Evolutionary conservation across 192 early-diverging fungal species (phyloP).

Genomic region (Diversispora eburnea): DNA sequence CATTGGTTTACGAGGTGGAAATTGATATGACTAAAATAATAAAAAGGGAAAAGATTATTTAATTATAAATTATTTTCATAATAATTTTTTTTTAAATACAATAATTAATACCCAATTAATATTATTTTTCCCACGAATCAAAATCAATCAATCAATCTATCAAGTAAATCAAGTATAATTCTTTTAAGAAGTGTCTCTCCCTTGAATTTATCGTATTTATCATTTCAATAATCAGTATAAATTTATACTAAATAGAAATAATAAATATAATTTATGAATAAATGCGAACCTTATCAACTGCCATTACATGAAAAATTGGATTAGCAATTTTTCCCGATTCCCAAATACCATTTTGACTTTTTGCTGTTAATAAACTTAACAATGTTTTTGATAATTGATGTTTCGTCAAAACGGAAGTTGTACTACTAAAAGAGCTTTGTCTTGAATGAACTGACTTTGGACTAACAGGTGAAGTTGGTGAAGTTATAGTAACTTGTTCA

Average conservation of each 20-base stretch:
- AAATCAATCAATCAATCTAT: no score
- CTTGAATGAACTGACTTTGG: slow-evolving; percentile 21
- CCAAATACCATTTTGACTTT: slow-evolving; percentile 38
- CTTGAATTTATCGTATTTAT: background rate
- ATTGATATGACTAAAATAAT: slow-evolving; percentile 38
- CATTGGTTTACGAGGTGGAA: slow-evolving; percentile 34
- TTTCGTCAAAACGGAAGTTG: background rate
- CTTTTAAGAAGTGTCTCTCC: background rate
- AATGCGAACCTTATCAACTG: slow-evolving; percentile 34
- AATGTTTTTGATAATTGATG: slow-evolving; percentile 23
- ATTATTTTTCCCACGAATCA: no score
- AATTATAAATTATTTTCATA: slow-evolving; percentile 32
- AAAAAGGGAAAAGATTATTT: slow-evolving; percentile 32
- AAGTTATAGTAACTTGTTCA: slow-evolving; percentile 20
- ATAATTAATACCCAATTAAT: background rate
- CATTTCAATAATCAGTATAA: background rate
- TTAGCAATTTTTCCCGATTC: background rate
- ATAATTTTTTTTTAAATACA: slow-evolving; percentile 34
- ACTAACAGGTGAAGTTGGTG: slow-evolving; percentile 31
- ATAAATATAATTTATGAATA: background rate
- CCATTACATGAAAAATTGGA: slow-evolving; percentile 27
- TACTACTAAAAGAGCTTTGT: slow-evolving; percentile 14
- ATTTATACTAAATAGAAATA: background rate
- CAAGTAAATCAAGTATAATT: no score
- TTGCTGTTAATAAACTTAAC: slow-evolving; percentile 28